Evolutionary conservation across 805 yeast genomes (phyloP).

Genomic region (Sugiyamaella marilandica): DNA sequence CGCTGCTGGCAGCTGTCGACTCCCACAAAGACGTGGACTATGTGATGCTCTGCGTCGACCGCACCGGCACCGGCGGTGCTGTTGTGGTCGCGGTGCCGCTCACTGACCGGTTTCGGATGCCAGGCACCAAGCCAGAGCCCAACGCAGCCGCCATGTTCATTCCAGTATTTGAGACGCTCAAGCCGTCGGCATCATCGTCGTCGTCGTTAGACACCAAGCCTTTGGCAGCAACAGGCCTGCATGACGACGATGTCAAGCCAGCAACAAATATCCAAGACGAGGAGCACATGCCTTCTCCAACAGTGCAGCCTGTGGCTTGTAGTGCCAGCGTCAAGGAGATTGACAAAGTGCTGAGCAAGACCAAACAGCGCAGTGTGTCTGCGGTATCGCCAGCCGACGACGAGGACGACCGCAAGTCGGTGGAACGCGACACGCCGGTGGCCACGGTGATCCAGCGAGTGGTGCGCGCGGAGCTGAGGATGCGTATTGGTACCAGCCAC

Average conservation of each 20-base stretch:
- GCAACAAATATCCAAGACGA: not conserved
- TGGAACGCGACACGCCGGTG: constrained; percentile 1
- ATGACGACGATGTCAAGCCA: too few species aligned
- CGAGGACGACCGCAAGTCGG: too few species aligned
- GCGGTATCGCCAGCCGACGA: too few species aligned
- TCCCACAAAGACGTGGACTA: not conserved
- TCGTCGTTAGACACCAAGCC: too few species aligned
- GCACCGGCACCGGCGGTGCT: not conserved
- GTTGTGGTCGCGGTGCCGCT: not conserved
- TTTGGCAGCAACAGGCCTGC: too few species aligned
- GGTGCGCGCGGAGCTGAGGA: constrained; percentile 33
- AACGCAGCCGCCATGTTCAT: not conserved
- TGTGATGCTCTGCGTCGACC: not conserved
- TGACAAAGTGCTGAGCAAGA: too few species aligned
- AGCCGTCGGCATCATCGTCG: too few species aligned
- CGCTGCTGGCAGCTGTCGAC: constrained; percentile 2
- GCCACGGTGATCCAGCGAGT: constrained; percentile 26
- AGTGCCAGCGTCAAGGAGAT: too few species aligned
- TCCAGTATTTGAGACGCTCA: not conserved
- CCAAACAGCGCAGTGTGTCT: too few species aligned
- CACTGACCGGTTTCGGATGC: not conserved
- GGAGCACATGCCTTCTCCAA: constrained; percentile 6
- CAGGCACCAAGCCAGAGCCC: not conserved
- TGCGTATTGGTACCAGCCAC: constrained; percentile 25
- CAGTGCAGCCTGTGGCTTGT: constrained; percentile 7